Evolutionary conservation across 2,329 filamentous ascomycete species (phyloP), one percentile per base, ranked within the genome.

Genomic region (Westerdykella aurantiaca): DNA sequence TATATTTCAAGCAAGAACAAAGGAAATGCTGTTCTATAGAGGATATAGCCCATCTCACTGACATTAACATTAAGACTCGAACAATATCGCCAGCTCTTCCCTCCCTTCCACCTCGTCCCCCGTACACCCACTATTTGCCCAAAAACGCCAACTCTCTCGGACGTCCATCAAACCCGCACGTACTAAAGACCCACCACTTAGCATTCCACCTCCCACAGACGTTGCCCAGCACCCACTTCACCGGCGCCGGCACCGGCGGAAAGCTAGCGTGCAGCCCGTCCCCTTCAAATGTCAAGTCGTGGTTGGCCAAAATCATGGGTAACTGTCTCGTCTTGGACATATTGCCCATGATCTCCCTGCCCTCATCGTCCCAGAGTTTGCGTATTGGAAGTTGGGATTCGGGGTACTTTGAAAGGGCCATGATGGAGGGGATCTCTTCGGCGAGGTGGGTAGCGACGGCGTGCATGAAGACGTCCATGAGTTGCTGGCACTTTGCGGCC

Each of bases 171-270:
- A 42, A 51, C 34, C 47, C 48, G 38, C 47, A 50, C 14, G 44
- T 45, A 39, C 41, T 40, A 48, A 56, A 58, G 41, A 49, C 49
- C 50, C 53, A 59, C 51, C 50, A 56, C n/a, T 41, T 44, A 23
- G 16, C 31, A 41, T 56, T 42, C 50, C 83, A 79, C 29, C 80
- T 84, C 75, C 71, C 72, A 48, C 83, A 83, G 58, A 75, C 84
- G 21, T 72, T 81, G 43, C 69, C 73, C 13, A 82, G 84, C 59
- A 85, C 83, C 65, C 71, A 74, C 44, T 82, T 74, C 53, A 85
- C 81, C 1, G 81, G 81, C 47, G 83, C 83, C 47, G 80, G 47
- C 9, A 49, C 21, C 10, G 47, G 46, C 10, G 47, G 50, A 23
- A 53, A 50, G 29, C 31, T 38, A 13, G 38, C 16, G 43, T 51